Base-by-base conservation (phyloP, 73 alveolate species). In the Blepharisma stoltei region DNA sequence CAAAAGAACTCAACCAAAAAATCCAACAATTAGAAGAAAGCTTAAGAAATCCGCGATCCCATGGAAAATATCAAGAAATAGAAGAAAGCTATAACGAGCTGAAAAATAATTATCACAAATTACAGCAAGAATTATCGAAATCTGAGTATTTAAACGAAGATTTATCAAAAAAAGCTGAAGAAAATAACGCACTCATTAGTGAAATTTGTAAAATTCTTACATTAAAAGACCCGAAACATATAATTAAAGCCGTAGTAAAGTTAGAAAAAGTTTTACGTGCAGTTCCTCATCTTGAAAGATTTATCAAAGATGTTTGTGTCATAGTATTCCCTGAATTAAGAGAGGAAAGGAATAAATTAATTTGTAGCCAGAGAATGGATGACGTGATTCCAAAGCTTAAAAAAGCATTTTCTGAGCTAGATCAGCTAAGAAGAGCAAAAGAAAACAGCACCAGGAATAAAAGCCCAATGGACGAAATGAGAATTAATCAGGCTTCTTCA, bases 231-330 rank as follows among this genome's bases (percentile, higher is more conserved):
- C 45, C 73, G 14, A 20, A 9, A 18, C 47, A 60, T n/a, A 60
- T 60, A n/a, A 14, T 25, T 60, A 11, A n/a, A 25, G 73, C 73
- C 23, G 73, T 60, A 14, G 73, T 25, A 8, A 60, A 60, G 45
- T 38, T 60, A 9, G 73, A 60, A 60, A 60, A 60, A 25, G 73
- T 60, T 25, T 38, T 60, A 1, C 38, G 73, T 1, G 73, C 73
- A 60, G 73, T 60, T n/a, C 73, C 73, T n/a, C 45, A 14, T n/a
- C 45, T 60, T 8, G 73, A 60, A 25, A 60, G 23, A 25, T 60
- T 60, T 25, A 60, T 60, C 73, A 60, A 60, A 60, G 73, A 60
- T 20, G 73, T 60, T 18, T 60, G 11, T 60, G 37, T 20, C 2
- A 60, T 60, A 18, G 73, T 60, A 18, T 20, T 25, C 45, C 14